Base-by-base conservation (phyloP, 805 yeast species). In the Metschnikowia baotianmanensis region DNA sequence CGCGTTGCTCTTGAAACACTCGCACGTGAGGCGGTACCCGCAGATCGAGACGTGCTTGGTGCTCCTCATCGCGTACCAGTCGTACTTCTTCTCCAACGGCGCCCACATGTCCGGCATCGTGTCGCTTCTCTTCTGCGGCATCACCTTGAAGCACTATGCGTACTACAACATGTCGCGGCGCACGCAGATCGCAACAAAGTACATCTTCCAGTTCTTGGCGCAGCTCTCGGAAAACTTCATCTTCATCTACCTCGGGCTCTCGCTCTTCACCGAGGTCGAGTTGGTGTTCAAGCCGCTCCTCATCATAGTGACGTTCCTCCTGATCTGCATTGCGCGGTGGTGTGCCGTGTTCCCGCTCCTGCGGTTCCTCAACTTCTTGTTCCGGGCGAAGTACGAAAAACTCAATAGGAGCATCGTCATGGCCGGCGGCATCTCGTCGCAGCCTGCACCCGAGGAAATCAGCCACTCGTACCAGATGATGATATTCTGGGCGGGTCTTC, bases 81-180 rank as follows among this genome's bases (percentile, higher is more conserved):
- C 97, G 0, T 93, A 93, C 63, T 93, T 93, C 71, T 93, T 93
- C 64, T 90, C 98, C 31, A 93, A 93, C 58, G 99, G 99, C 36
- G 95, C 98, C 55, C 99, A 95, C 61, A 93, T 93, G 99, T 90
- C 98, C 5, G 99, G 99, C 33, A 91, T 91, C 50, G 98, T 91
- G 6, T 89, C 97, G 1, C 71, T 93, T 50, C 67, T 93, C 50
- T 93, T 93, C 67, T 91, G 97, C 61, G 99, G 99, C 40, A 93
- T 93, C 48, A 91, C 99, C 1, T 69, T 93, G 61, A 93, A 91
- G 62, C 98, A 95, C 63, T 93, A 93, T 59, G 99, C 98, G 12
- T 90, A 90, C 66, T 93, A 78, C 66, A 95, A 91, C 65, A 93
- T 93, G 99, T 88, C 97, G 5, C 77, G 98, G 62, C 76, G 98